Base-by-base conservation (phyloP, 2,329 filamentous ascomycete genomes). In the Microcyclosporella mali region DNA sequence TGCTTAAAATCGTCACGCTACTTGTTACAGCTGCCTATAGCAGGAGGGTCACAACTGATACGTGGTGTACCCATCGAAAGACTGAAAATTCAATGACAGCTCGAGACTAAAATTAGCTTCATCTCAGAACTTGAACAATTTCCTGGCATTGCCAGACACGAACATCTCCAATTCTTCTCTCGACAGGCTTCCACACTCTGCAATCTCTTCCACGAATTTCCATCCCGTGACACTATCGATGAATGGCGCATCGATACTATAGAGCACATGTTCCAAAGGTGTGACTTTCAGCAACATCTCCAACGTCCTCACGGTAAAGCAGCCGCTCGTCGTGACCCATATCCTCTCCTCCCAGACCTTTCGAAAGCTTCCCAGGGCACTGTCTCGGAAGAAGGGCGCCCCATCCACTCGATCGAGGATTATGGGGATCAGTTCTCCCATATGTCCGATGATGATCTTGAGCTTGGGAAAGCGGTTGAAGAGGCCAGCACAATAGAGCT, bases 221-320 rank as follows among this genome's bases (percentile, higher is more conserved):
- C 66, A 53, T 0, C 75, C 76, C 2, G 66, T 66, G 35, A 69
- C 65, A 41, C 69, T 77, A 32, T 53, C 60, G 33, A 62, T 64
- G 40, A 78, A 78, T 0, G 76, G 77, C 51, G 77, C 78, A 52
- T 79, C 75, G 3, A 79, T 69, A 48, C 71, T 75, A 51, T 72
- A 78, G 56, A 79, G 45, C 2, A 79, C 66, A n/a, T 64, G 65
- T n/a, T 76, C 72, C 10, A 66, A 60, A 32, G 37, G 44, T 27
- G 43, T 50, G 17, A 48, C 49, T 39, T 49, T 50, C 40, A 66
- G 47, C 41, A 67, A 46, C 49, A 38, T 33, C 29, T 41, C 32
- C 15, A 49, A 46, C 6, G 25, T 40, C n/a, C 35, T 18, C 15
- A 49, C 9, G 15, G 38, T 33, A 27, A 49, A 79, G 49, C 73